A percentile compares a stretch with the other conserved stretches of the same genome.
phyloP scores from a whole-genome alignment of 2,329 filamentous ascomycete genomes.

The Claviceps africana region DNA sequence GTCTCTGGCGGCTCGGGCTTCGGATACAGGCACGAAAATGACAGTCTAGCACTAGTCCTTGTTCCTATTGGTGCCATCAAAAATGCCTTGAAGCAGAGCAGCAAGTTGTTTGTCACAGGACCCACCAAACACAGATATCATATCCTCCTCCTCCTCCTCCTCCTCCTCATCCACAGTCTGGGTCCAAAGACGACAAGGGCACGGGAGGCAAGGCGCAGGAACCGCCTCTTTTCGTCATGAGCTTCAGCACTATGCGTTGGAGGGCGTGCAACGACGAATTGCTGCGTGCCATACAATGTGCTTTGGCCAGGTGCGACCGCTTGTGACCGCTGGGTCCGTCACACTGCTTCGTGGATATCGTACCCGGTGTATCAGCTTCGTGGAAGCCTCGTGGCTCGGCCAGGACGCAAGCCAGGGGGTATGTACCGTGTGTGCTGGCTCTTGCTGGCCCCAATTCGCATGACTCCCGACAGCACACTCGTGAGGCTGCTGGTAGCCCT shows the following conservation, averaged over 20 bases:
- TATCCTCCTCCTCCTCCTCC: too few species aligned
- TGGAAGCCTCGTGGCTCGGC: background rate
- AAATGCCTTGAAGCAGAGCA: too few species aligned
- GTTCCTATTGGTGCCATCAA: background rate
- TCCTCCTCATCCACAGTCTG: background rate
- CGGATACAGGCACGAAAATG: background rate
- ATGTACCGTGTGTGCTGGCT: background rate
- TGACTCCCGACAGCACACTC: background rate
- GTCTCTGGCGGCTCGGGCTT: background rate
- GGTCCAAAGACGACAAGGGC: background rate
- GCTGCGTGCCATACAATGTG: background rate
- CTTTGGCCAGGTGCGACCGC: too few species aligned
- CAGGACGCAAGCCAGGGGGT: background rate
- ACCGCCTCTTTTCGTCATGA: background rate
- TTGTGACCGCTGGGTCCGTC: background rate
- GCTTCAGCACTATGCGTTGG: background rate
- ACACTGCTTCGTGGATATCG: background rate
- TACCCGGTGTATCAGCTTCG: background rate
- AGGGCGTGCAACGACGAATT: background rate
- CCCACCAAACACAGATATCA: background rate
- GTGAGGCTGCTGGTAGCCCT: background rate
- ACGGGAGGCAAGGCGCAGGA: background rate
- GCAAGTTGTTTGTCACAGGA: background rate
- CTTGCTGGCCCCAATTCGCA: background rate
- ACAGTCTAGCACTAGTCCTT: background rate